phyloP scores from a whole-genome alignment of 2,329 filamentous ascomycete genomes.

The Monosporascus sp. region DNA sequence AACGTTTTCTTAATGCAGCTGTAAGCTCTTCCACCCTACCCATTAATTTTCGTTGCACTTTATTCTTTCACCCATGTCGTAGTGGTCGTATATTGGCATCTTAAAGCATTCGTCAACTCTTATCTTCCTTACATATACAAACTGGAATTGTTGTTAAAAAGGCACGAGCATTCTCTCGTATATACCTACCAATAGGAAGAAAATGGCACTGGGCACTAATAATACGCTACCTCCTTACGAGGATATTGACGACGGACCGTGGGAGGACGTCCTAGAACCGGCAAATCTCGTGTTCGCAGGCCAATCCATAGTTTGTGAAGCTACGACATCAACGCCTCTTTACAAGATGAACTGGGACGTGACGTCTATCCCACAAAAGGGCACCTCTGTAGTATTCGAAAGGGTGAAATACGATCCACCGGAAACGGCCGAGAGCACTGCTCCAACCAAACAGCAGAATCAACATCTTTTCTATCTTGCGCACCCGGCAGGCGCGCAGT shows the following conservation, averaged over 20 bases:
- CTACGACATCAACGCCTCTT: neutral
- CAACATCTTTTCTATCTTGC: constrained; percentile 9
- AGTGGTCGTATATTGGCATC: too few relatives aligned
- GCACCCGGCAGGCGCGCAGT: constrained; percentile 1
- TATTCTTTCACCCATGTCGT: too few relatives aligned
- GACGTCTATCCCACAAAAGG: constrained; percentile 7
- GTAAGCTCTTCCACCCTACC: too few relatives aligned
- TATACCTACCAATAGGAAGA: too few relatives aligned
- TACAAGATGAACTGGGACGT: constrained; percentile 7
- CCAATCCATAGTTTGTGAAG: constrained; percentile 1
- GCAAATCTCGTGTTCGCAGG: neutral
- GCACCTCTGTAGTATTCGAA: constrained; percentile 6
- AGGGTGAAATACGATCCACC: neutral
- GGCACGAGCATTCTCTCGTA: too few relatives aligned
- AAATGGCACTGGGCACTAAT: neutral
- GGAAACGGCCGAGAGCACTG: neutral
- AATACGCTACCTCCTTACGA: neutral
- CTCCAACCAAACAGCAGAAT: neutral
- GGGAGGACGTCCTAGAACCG: neutral
- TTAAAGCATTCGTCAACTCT: too few relatives aligned
- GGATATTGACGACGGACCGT: neutral
- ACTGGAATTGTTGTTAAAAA: too few relatives aligned
- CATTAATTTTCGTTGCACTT: too few relatives aligned
- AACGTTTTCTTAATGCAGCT: too few relatives aligned
- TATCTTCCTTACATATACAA: too few relatives aligned